phyloP scores from a whole-genome alignment of 2,329 filamentous ascomycete genomes.

The Pezicula carpinea region DNA sequence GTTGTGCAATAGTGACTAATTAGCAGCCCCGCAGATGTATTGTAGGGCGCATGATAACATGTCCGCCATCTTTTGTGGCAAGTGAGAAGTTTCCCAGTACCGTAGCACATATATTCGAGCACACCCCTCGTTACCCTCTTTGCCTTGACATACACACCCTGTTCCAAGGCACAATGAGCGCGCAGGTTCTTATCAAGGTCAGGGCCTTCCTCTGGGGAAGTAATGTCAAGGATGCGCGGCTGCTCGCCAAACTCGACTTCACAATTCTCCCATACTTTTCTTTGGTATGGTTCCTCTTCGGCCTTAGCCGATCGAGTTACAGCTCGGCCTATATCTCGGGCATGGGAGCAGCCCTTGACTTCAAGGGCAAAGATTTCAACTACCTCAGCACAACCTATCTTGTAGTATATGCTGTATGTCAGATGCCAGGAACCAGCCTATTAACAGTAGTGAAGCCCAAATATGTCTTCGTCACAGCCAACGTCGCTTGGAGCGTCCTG shows the following conservation, averaged over 20 bases:
- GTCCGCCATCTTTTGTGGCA: no score
- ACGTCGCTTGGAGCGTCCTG: constrained; percentile 38
- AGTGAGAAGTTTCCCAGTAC: no score
- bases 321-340: constrained; percentile 35
- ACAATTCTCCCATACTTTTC: constrained; percentile 40
- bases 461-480: constrained; percentile 39
- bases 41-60: no score
- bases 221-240: constrained; percentile 7
- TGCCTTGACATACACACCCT: no score
- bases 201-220: constrained; percentile 7
- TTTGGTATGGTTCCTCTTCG: constrained; percentile 43
- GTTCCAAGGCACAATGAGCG: no score
- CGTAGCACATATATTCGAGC: no score
- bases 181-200: background rate
- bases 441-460: constrained; percentile 33
- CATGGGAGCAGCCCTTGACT: constrained; percentile 32
- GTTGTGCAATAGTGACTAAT: no score
- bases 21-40: no score
- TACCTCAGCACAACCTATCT: constrained; percentile 35
- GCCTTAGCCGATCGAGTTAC: constrained; percentile 39
- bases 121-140: no score
- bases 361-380: constrained; percentile 36
- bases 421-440: constrained; percentile 39
- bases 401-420: constrained; percentile 38
- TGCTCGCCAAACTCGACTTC: constrained; percentile 36